Conservation (phyloP, 108 stramenopile genomes). For the Cyclotella atomus region DNA sequence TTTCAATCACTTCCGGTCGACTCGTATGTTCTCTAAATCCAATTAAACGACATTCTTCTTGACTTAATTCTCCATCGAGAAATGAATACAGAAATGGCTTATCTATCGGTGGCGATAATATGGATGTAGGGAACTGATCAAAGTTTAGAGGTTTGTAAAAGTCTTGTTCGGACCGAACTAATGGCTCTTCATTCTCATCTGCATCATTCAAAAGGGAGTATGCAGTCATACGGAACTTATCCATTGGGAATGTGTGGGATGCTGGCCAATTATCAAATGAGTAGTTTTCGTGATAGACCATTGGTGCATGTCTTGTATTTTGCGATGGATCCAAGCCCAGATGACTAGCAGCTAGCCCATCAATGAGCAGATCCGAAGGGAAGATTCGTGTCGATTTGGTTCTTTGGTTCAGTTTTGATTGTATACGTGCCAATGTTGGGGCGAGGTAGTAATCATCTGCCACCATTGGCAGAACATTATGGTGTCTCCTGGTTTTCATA, state of each 20-base stretch:
- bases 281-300: constrained; percentile 77
- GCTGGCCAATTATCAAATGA: constrained; percentile 69
- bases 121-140: constrained; percentile 35
- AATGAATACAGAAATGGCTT: constrained; percentile 59
- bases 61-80: constrained; percentile 48
- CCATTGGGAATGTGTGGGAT: constrained; percentile 74
- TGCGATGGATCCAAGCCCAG: constrained; percentile 56
- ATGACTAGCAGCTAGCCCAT: constrained; percentile 46
- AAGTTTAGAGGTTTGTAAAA: constrained; percentile 40
- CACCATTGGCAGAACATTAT: not conserved
- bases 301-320: constrained; percentile 67
- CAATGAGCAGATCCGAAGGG: not conserved
- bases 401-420: not conserved
- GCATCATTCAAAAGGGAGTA: constrained; percentile 45
- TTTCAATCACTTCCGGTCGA: constrained; percentile 67
- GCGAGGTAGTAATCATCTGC: not conserved
- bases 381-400: not conserved
- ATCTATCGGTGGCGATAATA: constrained; percentile 39
- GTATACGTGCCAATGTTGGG: not conserved
- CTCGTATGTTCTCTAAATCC: constrained; percentile 76
- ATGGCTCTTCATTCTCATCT: constrained; percentile 10
- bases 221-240: constrained; percentile 60
- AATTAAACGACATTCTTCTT: constrained; percentile 66
- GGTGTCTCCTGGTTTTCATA: not conserved
- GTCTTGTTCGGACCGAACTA: constrained; percentile 51